Conservation (phyloP, 2,329 filamentous ascomycete species). For the Aureobasidium vineae region DNA sequence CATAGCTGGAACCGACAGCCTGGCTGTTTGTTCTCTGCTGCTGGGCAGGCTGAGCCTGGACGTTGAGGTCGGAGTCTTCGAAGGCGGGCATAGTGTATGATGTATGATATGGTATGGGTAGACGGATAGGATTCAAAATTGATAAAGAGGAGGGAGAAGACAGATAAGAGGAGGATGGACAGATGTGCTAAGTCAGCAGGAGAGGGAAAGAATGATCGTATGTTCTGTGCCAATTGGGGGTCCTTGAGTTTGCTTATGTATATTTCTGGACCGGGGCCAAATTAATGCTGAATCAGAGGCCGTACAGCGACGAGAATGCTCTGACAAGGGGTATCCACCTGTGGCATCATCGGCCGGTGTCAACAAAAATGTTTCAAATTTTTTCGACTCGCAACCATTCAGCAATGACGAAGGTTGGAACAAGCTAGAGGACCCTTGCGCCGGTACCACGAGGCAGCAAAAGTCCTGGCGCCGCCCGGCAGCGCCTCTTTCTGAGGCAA, state of each 20-base stretch:
- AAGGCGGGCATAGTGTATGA: conserved; percentile 57
- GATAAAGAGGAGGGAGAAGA: conserved; percentile 24
- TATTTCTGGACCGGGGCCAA: conserved; percentile 18
- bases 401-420: conserved; percentile 25
- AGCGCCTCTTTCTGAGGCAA: conserved; percentile 22
- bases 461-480: conserved; percentile 1
- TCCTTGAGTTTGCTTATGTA: conserved; percentile 25
- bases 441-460: conserved; percentile 24
- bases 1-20: conserved; percentile 37
- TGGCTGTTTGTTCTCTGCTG: conserved; percentile 34
- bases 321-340: conserved; percentile 24
- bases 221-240: conserved; percentile 11
- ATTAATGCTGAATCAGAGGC: conserved; percentile 25
- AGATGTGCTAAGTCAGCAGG: conserved; percentile 19
- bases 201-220: conserved; percentile 15
- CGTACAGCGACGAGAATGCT: conserved; percentile 16
- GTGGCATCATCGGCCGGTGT: conserved; percentile 27
- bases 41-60: conserved; percentile 40
- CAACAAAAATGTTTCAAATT: conserved; percentile 26
- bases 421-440: conserved; percentile 22
- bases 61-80: conserved; percentile 57
- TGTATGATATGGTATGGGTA: conserved; percentile 22
- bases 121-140: not conserved
- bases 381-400: conserved; percentile 23
- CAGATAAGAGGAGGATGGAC: conserved; percentile 4